phyloP scores from a whole-genome alignment of 2,329 filamentous ascomycete species.

The Mycosphaerella sp. region DNA sequence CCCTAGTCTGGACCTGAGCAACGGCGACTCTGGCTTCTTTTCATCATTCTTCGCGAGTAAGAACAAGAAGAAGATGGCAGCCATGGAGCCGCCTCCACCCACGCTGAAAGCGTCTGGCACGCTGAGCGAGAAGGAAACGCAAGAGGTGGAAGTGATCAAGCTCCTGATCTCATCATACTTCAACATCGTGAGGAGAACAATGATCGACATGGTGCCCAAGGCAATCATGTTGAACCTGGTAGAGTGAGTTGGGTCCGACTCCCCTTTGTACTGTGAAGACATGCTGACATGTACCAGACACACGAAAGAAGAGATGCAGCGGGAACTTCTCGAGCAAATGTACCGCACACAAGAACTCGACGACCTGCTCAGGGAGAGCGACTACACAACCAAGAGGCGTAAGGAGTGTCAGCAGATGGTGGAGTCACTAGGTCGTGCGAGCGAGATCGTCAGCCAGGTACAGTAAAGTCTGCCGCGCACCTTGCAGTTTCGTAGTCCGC shows the following conservation, averaged over 20 bases:
- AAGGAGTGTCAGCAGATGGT: conserved; percentile 99
- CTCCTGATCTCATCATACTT: conserved; percentile 94
- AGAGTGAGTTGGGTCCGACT: conserved; percentile 57
- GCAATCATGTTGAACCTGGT: conserved; percentile 98
- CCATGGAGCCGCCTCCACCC: conserved; percentile 92
- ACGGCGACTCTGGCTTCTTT: conserved; percentile 67
- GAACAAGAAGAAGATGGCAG: conserved; percentile 99
- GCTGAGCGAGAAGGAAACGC: conserved; percentile 85
- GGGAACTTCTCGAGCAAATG: conserved; percentile 94
- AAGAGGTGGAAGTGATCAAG: conserved; percentile 98
- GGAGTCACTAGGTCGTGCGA: conserved; percentile 72
- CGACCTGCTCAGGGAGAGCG: conserved; percentile 92
- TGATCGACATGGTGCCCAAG: conserved; percentile 99
- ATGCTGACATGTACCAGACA: conserved; percentile 49
- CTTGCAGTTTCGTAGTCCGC: too few relatives aligned
- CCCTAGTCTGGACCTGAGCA: conserved; percentile 60
- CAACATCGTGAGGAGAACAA: conserved; percentile 95
- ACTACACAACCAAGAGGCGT: conserved; percentile 87
- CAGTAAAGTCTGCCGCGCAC: conserved; percentile 39
- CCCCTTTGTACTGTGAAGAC: neutral
- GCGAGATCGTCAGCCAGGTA: conserved; percentile 86
- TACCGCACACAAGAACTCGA: conserved; percentile 88
- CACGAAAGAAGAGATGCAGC: conserved; percentile 98
- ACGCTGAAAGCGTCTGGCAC: conserved; percentile 91
- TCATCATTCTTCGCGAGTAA: conserved; percentile 98